Conservation (phyloP, 1,284 basidiomycete species). For the Acaromyces ingoldii region DNA sequence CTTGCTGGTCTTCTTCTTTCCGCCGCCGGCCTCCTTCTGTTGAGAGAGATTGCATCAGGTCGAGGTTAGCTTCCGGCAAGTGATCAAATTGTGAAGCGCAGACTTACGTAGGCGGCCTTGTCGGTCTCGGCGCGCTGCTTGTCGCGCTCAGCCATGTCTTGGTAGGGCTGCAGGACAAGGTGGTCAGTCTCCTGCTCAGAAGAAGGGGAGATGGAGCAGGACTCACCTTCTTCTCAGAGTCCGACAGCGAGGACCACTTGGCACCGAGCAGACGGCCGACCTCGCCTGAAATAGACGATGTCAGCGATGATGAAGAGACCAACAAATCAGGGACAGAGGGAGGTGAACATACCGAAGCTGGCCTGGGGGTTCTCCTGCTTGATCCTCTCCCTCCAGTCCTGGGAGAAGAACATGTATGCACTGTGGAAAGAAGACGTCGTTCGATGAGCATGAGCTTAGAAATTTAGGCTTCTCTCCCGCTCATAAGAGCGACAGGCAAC, state of each 20-base stretch:
- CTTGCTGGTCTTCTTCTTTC: background rate
- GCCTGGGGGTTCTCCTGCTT: conserved; percentile 92
- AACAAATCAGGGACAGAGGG: background rate
- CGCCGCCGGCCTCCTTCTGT: background rate
- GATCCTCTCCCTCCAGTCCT: conserved; percentile 90
- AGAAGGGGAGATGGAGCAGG: background rate
- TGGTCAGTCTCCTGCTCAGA: conserved; percentile 4
- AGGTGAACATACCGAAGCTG: conserved; percentile 65
- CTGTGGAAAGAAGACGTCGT: background rate
- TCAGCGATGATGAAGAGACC: background rate
- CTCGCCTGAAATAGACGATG: conserved; percentile 65
- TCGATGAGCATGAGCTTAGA: no score
- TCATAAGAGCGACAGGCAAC: background rate
- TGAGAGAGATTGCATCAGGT: background rate
- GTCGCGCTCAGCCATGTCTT: conserved; percentile 77
- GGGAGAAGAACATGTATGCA: conserved; percentile 97
- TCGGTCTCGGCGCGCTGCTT: conserved; percentile 77
- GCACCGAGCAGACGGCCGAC: conserved; percentile 79
- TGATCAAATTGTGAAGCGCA: conserved; percentile 24
- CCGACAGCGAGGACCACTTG: conserved; percentile 82
- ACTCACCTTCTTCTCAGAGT: conserved; percentile 75
- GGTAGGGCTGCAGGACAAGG: conserved; percentile 69
- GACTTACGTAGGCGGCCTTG: conserved; percentile 66
- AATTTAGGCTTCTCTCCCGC: no score
- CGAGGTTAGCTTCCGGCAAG: background rate